Percentiles rank a stretch among this genome's conserved stretches.
phyloP scores from a whole-genome alignment of 2,329 filamentous ascomycete genomes.

The Tolypocladium inflatum region DNA sequence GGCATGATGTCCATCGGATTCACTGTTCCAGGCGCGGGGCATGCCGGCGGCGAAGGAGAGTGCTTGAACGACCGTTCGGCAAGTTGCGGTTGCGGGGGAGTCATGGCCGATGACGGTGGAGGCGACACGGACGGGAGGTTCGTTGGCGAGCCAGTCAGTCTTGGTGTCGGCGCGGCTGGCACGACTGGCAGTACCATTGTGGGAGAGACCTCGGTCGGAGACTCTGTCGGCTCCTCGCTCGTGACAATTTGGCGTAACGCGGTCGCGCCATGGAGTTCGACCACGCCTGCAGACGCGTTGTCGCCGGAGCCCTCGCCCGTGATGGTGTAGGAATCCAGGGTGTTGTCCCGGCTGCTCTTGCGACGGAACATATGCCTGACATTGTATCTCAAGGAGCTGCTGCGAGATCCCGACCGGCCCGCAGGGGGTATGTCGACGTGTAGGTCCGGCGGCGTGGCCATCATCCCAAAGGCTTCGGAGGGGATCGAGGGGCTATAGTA shows the following conservation, averaged over 20 bases:
- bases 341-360: conserved; percentile 20
- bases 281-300: background rate
- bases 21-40: conserved; percentile 35
- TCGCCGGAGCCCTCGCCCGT: background rate
- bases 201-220: conserved; percentile 18
- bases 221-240: conserved; percentile 14
- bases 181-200: conserved; percentile 2
- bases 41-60: conserved; percentile 18
- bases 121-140: background rate
- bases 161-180: conserved; percentile 1
- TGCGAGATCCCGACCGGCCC: conserved; percentile 18
- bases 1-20: conserved; percentile 47
- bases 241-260: conserved; percentile 2
- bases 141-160: conserved; percentile 6
- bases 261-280: background rate
- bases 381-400: conserved; percentile 25
- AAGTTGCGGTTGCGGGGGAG: conserved; percentile 1
- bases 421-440: conserved; percentile 4
- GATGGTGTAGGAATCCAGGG: conserved; percentile 13
- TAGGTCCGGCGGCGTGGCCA: conserved; percentile 10
- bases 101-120: background rate
- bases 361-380: conserved; percentile 26
- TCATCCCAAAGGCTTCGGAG: conserved; percentile 31
- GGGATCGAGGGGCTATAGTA: conserved; percentile 32
- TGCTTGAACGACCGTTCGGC: conserved; percentile 6